Percentiles rank a stretch among this genome's conserved stretches.
These are phyloP conservation scores for Phytophthora ramorum DNA, from an alignment of 352 stramenopile species.

Conservation along the genomic window DNA sequence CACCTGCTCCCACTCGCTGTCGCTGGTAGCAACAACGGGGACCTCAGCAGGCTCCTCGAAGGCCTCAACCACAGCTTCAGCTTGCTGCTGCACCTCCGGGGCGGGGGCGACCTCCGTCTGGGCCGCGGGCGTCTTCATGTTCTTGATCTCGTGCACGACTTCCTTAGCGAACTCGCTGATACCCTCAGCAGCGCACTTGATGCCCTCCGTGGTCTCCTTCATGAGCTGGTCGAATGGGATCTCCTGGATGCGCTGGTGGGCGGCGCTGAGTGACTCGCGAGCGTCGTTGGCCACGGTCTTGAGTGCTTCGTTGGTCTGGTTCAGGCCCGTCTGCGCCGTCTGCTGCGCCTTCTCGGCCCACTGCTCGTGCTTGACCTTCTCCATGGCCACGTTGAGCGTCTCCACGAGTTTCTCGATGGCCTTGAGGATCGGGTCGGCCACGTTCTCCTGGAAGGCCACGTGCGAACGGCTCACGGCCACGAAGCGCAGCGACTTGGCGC, in stretches of 20 bases:
- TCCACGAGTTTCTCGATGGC: conserved; percentile 85
- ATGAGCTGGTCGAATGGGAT: conserved; percentile 87
- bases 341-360: conserved; percentile 67
- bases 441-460: conserved; percentile 80
- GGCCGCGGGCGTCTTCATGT: conserved; percentile 40
- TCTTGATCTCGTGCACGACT: conserved; percentile 76
- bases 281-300: conserved; percentile 64
- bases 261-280: conserved; percentile 57
- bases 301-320: conserved; percentile 70
- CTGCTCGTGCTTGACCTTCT: conserved; percentile 86
- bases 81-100: conserved; percentile 37
- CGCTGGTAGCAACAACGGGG: conserved; percentile 30
- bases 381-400: conserved; percentile 77
- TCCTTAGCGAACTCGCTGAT: conserved; percentile 84
- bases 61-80: conserved; percentile 34
- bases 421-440: conserved; percentile 81
- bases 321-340: conserved; percentile 58
- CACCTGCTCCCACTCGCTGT: conserved; percentile 81
- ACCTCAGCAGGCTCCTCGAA: conserved; percentile 33
- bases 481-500: conserved; percentile 70
- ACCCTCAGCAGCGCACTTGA: conserved; percentile 80
- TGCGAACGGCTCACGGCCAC: conserved; percentile 64
- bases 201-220: conserved; percentile 77
- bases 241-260: conserved; percentile 72
- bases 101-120: conserved; percentile 41